These are phyloP conservation scores for Raffaelea arxii DNA, from an alignment of 2,329 filamentous ascomycete species.

Conservation along the genomic window DNA sequence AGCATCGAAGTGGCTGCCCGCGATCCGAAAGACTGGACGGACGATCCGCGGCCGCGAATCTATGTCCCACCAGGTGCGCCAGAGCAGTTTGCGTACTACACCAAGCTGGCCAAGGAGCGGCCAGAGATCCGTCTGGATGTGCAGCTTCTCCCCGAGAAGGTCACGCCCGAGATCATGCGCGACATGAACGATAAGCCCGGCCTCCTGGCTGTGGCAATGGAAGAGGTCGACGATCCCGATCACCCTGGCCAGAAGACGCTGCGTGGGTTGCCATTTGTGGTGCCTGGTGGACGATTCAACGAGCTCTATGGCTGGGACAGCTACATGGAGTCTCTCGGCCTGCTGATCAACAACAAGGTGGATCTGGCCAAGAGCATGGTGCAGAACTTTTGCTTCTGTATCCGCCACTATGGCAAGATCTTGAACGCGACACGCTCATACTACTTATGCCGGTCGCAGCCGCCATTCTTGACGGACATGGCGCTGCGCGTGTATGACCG, in stretches of 20 bases:
- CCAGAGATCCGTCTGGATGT: slow-evolving; percentile 87
- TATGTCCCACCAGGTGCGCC: slow-evolving; percentile 80
- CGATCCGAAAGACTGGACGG: slow-evolving; percentile 94
- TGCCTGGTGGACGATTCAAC: slow-evolving; percentile 94
- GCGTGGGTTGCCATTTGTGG: slow-evolving; percentile 84
- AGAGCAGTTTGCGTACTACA: slow-evolving; percentile 86
- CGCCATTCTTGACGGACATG: slow-evolving; percentile 97
- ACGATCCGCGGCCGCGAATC: slow-evolving; percentile 78
- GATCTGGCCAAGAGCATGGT: slow-evolving; percentile 93
- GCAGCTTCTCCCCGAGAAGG: slow-evolving; percentile 62
- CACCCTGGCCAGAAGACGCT: slow-evolving; percentile 64
- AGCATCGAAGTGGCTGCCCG: slow-evolving; percentile 77
- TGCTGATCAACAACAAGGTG: slow-evolving; percentile 75
- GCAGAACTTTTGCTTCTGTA: slow-evolving; percentile 93
- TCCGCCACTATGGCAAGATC: slow-evolving; percentile 97
- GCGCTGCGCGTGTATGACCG: slow-evolving; percentile 85
- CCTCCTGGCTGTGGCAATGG: slow-evolving; percentile 81
- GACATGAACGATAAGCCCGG: slow-evolving; percentile 83
- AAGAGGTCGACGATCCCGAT: slow-evolving; percentile 56
- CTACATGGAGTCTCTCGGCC: slow-evolving; percentile 92
- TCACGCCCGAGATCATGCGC: slow-evolving; percentile 71
- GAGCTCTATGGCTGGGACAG: slow-evolving; percentile 98
- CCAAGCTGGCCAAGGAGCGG: slow-evolving; percentile 61
- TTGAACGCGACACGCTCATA: slow-evolving; percentile 95
- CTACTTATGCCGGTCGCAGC: slow-evolving; percentile 89